Percentiles rank a stretch among this genome's conserved stretches.
Conservation (phyloP, 1,284 basidiomycete genomes). For the Pseudozyma pruni region DNA sequence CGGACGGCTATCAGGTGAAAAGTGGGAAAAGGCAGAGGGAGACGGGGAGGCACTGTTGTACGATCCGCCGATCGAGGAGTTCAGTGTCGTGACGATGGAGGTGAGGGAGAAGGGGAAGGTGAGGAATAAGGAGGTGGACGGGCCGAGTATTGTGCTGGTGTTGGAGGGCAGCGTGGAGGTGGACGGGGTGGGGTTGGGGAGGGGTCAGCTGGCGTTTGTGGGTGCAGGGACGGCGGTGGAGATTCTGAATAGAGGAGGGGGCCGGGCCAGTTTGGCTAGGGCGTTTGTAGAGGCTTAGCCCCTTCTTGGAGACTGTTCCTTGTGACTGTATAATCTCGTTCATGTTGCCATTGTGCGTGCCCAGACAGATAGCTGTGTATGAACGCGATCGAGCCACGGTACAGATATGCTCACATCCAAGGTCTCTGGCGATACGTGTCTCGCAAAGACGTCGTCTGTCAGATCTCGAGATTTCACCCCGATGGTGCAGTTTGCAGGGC, state of each 20-base stretch:
- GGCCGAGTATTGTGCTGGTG: slow-evolving; percentile 85
- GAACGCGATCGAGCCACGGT: too few species aligned
- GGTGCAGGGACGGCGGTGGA: slow-evolving; percentile 76
- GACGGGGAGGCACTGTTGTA: slow-evolving; percentile 72
- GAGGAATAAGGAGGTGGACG: slow-evolving; percentile 75
- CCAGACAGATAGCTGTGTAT: too few species aligned
- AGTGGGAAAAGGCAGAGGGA: slow-evolving; percentile 3
- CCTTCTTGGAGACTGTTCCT: too few species aligned
- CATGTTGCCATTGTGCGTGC: too few species aligned
- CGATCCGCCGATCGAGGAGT: slow-evolving; percentile 94
- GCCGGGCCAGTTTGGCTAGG: slow-evolving; percentile 15
- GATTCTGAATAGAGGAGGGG: slow-evolving; percentile 1
- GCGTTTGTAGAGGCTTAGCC: slow-evolving; percentile 46
- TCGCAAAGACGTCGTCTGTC: too few species aligned
- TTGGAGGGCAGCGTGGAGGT: slow-evolving; percentile 76
- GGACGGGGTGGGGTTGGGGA: slow-evolving; percentile 15
- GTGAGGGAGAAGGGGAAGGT: slow-evolving; percentile 73
- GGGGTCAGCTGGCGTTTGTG: slow-evolving; percentile 85
- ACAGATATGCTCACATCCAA: too few species aligned
- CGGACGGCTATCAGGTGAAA: slow-evolving; percentile 71
- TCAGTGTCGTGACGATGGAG: slow-evolving; percentile 80
- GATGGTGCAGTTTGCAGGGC: too few species aligned
- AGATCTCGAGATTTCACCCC: too few species aligned
- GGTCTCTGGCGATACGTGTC: too few species aligned
- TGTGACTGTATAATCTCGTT: too few species aligned